phyloP scores from a whole-genome alignment of 345 rosid species.

The Populus nigra region DNA sequence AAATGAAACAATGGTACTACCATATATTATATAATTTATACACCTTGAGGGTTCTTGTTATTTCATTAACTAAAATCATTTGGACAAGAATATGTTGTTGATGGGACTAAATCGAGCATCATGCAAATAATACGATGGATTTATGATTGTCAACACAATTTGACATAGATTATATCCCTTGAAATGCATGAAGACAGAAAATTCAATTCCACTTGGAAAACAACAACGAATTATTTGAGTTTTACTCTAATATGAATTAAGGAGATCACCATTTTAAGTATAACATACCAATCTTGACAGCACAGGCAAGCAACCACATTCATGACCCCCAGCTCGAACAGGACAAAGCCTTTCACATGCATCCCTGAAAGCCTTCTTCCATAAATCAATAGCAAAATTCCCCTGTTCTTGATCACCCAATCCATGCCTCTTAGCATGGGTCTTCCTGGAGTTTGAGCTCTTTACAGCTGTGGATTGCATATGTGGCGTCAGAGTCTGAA shows the following conservation, averaged over 20 bases:
- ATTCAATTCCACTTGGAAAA: neutral
- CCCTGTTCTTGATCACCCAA: constrained; percentile 66
- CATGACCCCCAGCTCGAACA: constrained; percentile 70
- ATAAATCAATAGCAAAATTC: constrained; percentile 65
- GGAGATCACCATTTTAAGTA: neutral
- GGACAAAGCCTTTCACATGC: constrained; percentile 94
- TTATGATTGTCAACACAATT: neutral
- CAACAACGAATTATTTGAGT: neutral
- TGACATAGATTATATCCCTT: neutral
- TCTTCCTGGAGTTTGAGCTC: constrained; percentile 56
- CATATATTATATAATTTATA: neutral
- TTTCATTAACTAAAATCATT: neutral
- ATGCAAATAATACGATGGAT: neutral
- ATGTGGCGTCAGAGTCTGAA: constrained; percentile 80
- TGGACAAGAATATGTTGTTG: neutral
- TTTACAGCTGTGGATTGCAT: constrained; percentile 76
- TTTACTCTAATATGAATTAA: neutral
- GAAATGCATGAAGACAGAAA: neutral
- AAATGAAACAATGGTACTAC: neutral
- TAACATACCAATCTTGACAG: constrained; percentile 69
- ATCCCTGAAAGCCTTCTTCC: constrained; percentile 91
- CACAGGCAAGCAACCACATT: constrained; percentile 84
- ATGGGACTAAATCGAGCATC: neutral
- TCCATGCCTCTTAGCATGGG: constrained; percentile 45
- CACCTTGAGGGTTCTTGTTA: neutral